Evolutionary conservation across 2,329 filamentous ascomycete genomes (phyloP), one percentile per base, ranked within the genome.

Genomic region (Lachnellula arida): DNA sequence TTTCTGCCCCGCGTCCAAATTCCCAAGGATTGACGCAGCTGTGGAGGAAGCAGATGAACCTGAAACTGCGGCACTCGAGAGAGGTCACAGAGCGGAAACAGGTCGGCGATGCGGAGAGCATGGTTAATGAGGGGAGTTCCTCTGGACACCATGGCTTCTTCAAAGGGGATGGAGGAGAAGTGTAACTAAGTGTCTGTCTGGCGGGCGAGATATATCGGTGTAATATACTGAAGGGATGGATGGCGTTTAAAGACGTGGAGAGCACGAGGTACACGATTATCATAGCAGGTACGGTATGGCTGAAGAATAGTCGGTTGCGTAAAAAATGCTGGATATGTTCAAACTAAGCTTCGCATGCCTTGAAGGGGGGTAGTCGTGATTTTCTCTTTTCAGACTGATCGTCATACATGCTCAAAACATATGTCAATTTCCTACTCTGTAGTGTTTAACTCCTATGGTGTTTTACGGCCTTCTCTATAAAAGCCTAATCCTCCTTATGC

Each of bases 61-160:
- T 87, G 68, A 85, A 91, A 70, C 80, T 89, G 64, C 85, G 82
- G 66, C 81, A 78, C 63, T 75, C 83, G 5, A 47, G 64, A 60
- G 92, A 96, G 74, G 80, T 97, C 57, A 89, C 88, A 57, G 90
- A 93, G 75, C 81, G 92, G 63, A 88, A 89, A 73, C 92, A 97
- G 75, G 92, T 96, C 54, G 92, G 91, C 61, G 92, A 97, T 75
- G 86, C 86, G 54, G 89, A 90, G 74, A 85, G 84, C 69, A 80
- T 91, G 77, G 79, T 93, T 66, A 85, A 88, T 67, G 75, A 69
- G 51, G 69, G 68, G 2, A 54, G 62, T 17, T 59, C 63, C 17
- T 61, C 60, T 49, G 67, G 67, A 6, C 62, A 62, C 39, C 56
- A 68, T 49, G 68, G 69, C 6, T 63, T 71, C n/a, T 71, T 71